These are phyloP conservation scores for Colletotrichum sojae DNA, from an alignment of 2,329 filamentous ascomycete species.

Conservation along the genomic window DNA sequence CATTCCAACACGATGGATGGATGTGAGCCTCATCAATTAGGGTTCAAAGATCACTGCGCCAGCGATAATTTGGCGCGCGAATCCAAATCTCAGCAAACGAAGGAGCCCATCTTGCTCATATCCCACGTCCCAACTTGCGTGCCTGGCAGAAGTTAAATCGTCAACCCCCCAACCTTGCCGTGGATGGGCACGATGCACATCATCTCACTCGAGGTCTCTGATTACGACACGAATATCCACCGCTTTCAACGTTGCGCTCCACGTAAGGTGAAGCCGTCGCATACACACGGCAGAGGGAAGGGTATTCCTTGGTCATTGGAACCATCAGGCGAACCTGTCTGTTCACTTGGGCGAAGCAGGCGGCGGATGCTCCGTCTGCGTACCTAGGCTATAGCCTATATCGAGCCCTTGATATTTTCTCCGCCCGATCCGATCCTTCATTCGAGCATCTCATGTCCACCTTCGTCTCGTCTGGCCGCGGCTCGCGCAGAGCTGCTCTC, in stretches of 20 bases:
- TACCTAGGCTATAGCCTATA: conserved; percentile 1
- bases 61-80: conserved; percentile 10
- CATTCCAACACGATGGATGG: conserved; percentile 13
- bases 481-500: conserved; percentile 1
- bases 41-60: conserved; percentile 13
- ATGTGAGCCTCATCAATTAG: conserved; percentile 32
- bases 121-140: not conserved
- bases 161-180: not conserved
- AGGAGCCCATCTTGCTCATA: not conserved
- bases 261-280: not conserved
- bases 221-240: conserved; percentile 12
- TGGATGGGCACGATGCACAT: conserved; percentile 14
- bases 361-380: not conserved
- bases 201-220: conserved; percentile 6
- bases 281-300: not conserved
- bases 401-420: conserved; percentile 22
- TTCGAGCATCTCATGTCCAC: conserved; percentile 19
- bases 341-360: conserved; percentile 11
- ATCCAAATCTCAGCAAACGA: conserved; percentile 19
- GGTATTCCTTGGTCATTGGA: conserved; percentile 2
- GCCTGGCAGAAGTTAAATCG: not conserved
- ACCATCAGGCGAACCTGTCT: conserved; percentile 31
- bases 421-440: conserved; percentile 33
- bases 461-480: not conserved
- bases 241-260: conserved; percentile 14